Conservation (phyloP, 306 rosid genomes). For the Oemleria cerasiformis region DNA sequence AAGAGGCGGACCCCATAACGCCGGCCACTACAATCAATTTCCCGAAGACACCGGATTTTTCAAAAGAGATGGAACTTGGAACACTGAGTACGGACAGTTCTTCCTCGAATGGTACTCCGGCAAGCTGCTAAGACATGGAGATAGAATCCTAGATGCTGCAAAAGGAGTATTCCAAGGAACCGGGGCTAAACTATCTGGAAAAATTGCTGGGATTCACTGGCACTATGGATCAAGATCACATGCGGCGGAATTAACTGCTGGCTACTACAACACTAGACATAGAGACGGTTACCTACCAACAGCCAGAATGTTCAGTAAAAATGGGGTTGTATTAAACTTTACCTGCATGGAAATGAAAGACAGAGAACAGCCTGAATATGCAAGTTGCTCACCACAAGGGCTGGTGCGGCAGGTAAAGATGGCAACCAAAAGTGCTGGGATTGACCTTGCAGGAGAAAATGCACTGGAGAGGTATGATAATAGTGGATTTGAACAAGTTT, state of each 20-base stretch:
- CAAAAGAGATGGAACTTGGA: conserved; percentile 79
- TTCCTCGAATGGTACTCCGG: conserved; percentile 84
- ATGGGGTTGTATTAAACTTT: conserved; percentile 65
- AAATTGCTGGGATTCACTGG: conserved; percentile 95
- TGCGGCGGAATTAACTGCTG: conserved; percentile 86
- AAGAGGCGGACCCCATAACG: conserved; percentile 71
- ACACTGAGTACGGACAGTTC: conserved; percentile 65
- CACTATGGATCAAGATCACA: conserved; percentile 78
- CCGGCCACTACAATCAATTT: conserved; percentile 73
- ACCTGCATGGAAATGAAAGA: conserved; percentile 98
- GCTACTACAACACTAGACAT: conserved; percentile 74
- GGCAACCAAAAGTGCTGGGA: conserved; percentile 54
- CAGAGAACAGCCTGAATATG: conserved; percentile 57
- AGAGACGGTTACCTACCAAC: conserved; percentile 63
- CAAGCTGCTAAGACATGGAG: conserved; percentile 73
- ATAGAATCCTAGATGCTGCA: conserved; percentile 63
- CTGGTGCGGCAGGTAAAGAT: conserved; percentile 70
- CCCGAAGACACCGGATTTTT: conserved; percentile 84
- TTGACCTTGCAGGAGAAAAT: conserved; percentile 88
- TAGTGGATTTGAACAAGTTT: conserved; percentile 59
- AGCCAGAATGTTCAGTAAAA: conserved; percentile 63
- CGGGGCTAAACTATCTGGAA: conserved; percentile 71
- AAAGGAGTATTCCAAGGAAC: conserved; percentile 54
- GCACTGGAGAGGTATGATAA: conserved; percentile 90
- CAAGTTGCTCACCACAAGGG: conserved; percentile 82